A percentile compares a stretch with the other conserved stretches of the same genome.
Conservation (phyloP, 371 early-diverging fungal genomes). For the Mortierella sp. region DNA sequence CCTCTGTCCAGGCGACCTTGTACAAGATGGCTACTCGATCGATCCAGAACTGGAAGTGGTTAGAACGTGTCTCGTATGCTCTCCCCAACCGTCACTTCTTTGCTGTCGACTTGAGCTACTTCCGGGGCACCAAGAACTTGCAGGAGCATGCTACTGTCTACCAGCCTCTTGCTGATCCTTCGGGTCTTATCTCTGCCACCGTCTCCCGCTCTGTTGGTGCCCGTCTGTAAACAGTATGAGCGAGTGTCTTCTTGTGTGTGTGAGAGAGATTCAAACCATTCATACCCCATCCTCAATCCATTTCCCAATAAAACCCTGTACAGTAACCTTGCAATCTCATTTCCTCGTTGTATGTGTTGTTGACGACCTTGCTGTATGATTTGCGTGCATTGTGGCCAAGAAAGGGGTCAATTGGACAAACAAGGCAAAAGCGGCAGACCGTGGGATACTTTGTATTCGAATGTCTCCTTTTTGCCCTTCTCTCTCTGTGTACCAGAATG, state of each 20-base stretch:
- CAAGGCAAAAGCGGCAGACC: too few species aligned
- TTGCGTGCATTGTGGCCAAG: too few species aligned
- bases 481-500: too few species aligned
- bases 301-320: conserved; percentile 31
- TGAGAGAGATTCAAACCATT: not conserved
- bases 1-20: conserved; percentile 82
- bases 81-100: conserved; percentile 91
- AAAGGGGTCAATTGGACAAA: too few species aligned
- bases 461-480: too few species aligned
- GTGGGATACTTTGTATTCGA: too few species aligned
- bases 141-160: conserved; percentile 78
- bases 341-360: not conserved
- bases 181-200: conserved; percentile 83
- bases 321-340: not conserved
- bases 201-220: conserved; percentile 65
- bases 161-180: conserved; percentile 83
- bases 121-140: conserved; percentile 80
- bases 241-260: not conserved
- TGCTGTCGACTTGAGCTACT: conserved; percentile 79
- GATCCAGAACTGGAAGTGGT: conserved; percentile 70
- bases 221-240: conserved; percentile 36
- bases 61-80: conserved; percentile 79
- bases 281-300: not conserved
- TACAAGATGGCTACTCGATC: conserved; percentile 79
- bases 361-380: too few species aligned